Conservation (phyloP, 1,139 yeast species). For the Saccharomyces hybrid region DNA sequence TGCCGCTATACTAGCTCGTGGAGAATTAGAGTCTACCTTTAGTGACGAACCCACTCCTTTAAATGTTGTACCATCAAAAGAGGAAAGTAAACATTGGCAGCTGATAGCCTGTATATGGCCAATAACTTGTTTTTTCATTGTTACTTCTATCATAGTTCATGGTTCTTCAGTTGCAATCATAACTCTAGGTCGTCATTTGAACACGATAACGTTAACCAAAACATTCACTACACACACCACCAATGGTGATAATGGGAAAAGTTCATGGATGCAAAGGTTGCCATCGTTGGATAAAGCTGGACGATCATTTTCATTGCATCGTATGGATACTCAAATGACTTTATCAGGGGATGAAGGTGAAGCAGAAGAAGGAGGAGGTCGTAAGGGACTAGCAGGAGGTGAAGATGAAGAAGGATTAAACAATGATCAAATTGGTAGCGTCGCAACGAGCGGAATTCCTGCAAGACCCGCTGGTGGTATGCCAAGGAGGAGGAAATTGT, state of each 20-base stretch:
- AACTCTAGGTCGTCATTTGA: slow-evolving; percentile 79
- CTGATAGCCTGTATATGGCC: slow-evolving; percentile 84
- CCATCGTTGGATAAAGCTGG: slow-evolving; percentile 69
- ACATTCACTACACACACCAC: slow-evolving; percentile 69
- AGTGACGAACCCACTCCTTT: slow-evolving; percentile 55
- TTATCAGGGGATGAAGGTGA: slow-evolving; percentile 7
- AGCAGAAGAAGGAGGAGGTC: slow-evolving; percentile 2
- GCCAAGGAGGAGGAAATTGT: slow-evolving; percentile 37
- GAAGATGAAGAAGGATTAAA: slow-evolving; percentile 1
- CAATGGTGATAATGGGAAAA: slow-evolving; percentile 46
- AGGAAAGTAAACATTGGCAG: slow-evolving; percentile 54
- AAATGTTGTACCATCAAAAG: slow-evolving; percentile 43
- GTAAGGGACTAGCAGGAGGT: slow-evolving; percentile 1
- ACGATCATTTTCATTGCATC: slow-evolving; percentile 69
- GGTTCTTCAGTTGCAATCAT: slow-evolving; percentile 96
- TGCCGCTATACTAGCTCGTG: slow-evolving; percentile 77
- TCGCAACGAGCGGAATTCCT: slow-evolving; percentile 59
- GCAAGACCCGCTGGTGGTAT: slow-evolving; percentile 82
- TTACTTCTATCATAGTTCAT: slow-evolving; percentile 84
- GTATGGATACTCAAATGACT: slow-evolving; percentile 54
- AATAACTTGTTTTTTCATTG: slow-evolving; percentile 70
- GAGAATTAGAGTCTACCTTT: slow-evolving; percentile 55
- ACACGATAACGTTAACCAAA: slow-evolving; percentile 89
- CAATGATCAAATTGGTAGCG: slow-evolving; percentile 25
- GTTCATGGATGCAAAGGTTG: slow-evolving; percentile 78